Evolutionary conservation across 169 alveolate genomes (phyloP).

Genomic region (Neospora caninum): DNA sequence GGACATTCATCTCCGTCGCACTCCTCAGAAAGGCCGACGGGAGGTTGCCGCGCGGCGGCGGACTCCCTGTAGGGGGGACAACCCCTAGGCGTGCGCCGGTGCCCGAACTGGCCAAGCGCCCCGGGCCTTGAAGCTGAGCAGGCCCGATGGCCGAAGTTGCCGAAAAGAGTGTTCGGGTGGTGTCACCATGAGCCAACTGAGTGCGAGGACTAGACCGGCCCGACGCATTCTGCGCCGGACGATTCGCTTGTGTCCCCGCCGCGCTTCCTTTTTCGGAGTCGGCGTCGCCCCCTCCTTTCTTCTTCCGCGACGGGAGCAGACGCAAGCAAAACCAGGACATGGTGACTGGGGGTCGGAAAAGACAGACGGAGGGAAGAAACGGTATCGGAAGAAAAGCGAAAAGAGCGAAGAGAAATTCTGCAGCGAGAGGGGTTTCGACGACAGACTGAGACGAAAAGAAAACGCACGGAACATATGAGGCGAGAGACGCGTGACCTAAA

Average conservation of each 20-base stretch:
- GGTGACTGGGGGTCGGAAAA: not conserved
- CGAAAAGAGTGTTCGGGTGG: constrained; percentile 3
- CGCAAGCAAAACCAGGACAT: constrained; percentile 19
- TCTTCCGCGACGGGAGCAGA: not conserved
- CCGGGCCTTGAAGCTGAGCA: not conserved
- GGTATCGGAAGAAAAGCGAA: not conserved
- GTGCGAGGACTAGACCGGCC: not conserved
- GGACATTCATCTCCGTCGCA: not conserved
- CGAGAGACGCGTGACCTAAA: not conserved
- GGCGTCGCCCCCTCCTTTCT: not conserved
- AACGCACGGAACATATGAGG: not conserved
- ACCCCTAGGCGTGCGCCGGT: not conserved
- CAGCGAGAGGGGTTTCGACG: too few relatives aligned
- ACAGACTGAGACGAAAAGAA: not conserved
- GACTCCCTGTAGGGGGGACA: not conserved
- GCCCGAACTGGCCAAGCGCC: not conserved
- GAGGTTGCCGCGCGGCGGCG: not conserved
- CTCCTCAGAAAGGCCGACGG: not conserved
- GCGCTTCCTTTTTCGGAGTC: not conserved
- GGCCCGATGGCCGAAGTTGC: not conserved
- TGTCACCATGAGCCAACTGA: not conserved
- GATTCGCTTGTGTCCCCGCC: not conserved
- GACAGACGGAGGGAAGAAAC: not conserved
- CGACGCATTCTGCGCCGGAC: not conserved
- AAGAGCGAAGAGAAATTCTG: not conserved